These are phyloP conservation scores for Paramecium octaurelia DNA, from an alignment of 73 alveolate species.

Conservation along the genomic window DNA sequence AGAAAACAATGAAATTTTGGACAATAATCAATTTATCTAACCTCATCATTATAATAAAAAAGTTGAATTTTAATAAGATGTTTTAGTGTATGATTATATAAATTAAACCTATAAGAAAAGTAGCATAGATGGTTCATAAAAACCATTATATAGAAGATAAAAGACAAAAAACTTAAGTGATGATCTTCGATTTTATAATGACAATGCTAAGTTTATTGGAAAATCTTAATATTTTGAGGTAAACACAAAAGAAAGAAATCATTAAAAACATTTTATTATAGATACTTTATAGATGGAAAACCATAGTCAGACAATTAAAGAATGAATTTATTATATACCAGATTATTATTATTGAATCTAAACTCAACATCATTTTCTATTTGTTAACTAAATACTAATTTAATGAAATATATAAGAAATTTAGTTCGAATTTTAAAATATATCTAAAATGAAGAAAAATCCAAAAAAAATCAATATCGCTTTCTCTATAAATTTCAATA, in stretches of 20 bases:
- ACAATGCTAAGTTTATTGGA: neutral
- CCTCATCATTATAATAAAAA: neutral
- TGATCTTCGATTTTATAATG: neutral
- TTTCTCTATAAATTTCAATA: too few relatives aligned
- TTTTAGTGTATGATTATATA: neutral
- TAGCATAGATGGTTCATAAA: neutral
- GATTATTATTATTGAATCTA: neutral
- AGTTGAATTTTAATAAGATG: neutral
- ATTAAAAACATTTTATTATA: neutral
- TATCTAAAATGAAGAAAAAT: too few relatives aligned
- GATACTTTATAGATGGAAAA: neutral
- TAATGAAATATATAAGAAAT: too few relatives aligned
- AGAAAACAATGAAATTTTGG: neutral
- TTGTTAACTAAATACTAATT: neutral
- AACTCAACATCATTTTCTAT: too few relatives aligned
- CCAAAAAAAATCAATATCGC: too few relatives aligned
- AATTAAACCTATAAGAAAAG: neutral
- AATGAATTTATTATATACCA: neutral
- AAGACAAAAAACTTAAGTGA: neutral
- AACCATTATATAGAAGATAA: neutral
- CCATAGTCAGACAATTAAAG: neutral
- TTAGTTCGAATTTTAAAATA: too few relatives aligned
- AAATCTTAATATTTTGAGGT: neutral
- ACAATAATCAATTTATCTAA: neutral
- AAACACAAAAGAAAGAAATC: neutral